Percentiles rank a stretch among this genome's conserved stretches.
phyloP scores from a whole-genome alignment of 345 rosid genomes.

The Chamaenerion angustifolium region DNA sequence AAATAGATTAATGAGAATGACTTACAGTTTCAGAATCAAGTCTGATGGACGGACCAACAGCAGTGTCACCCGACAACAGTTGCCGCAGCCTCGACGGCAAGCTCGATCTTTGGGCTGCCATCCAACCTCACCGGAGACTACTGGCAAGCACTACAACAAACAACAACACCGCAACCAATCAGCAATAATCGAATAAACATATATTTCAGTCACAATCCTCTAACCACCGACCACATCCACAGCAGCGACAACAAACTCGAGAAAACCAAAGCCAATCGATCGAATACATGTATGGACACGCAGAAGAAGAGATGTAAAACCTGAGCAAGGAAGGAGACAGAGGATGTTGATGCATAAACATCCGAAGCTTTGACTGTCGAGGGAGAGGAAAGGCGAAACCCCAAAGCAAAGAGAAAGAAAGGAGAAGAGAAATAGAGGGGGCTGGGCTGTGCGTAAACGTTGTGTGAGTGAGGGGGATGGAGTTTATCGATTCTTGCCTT shows the following conservation, averaged over 20 bases:
- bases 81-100: slow-evolving; percentile 85
- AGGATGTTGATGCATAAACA: slow-evolving; percentile 16
- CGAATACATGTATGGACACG: neutral
- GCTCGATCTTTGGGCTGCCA: slow-evolving; percentile 75
- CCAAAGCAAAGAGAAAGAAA: too few relatives aligned
- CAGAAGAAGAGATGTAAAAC: slow-evolving; percentile 6
- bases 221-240: neutral
- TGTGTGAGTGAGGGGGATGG: too few relatives aligned
- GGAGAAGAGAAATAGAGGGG: too few relatives aligned
- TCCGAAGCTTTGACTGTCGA: slow-evolving; percentile 17
- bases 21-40: slow-evolving; percentile 85
- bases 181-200: neutral
- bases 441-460: too few relatives aligned
- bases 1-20: neutral
- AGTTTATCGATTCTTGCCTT: too few relatives aligned
- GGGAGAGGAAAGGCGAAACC: neutral
- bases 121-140: slow-evolving; percentile 29
- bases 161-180: too few relatives aligned
- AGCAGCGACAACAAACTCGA: too few relatives aligned
- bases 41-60: slow-evolving; percentile 60
- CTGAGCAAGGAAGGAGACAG: slow-evolving; percentile 13
- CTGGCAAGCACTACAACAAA: slow-evolving; percentile 20
- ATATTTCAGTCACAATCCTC: slow-evolving; percentile 3
- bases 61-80: slow-evolving; percentile 74
- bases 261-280: neutral